Percentiles rank a stretch among this genome's conserved stretches.
Evolutionary conservation across 345 rosid species (phyloP).

Genomic region (Hirschfeldia incana): DNA sequence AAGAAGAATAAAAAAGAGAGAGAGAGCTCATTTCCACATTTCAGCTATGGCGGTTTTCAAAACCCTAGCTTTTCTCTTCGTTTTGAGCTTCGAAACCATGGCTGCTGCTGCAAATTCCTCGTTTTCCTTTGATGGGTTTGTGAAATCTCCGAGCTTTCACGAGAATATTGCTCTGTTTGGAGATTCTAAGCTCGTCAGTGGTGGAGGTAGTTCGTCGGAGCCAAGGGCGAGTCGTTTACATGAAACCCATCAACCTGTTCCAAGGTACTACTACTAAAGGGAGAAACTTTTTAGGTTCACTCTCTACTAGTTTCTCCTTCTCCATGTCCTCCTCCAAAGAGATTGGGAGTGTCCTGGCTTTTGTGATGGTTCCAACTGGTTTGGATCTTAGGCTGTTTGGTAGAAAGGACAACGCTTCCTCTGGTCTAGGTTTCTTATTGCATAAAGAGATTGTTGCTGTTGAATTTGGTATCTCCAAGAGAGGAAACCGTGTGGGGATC

Average conservation of each 20-base stretch:
- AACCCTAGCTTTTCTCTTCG: slow-evolving; percentile 36
- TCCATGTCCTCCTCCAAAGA: slow-evolving; percentile 56
- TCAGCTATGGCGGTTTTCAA: slow-evolving; percentile 41
- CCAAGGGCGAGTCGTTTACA: slow-evolving; percentile 60
- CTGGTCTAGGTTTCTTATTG: slow-evolving; percentile 34
- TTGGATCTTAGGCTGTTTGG: slow-evolving; percentile 46
- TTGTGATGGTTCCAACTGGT: slow-evolving; percentile 61
- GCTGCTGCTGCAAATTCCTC: slow-evolving; percentile 46
- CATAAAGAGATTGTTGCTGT: slow-evolving; percentile 26
- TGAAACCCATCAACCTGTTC: slow-evolving; percentile 67
- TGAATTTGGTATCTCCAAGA: slow-evolving; percentile 63
- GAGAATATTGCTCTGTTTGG: slow-evolving; percentile 55
- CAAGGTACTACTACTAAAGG: slow-evolving; percentile 51
- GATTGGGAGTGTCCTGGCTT: slow-evolving; percentile 59
- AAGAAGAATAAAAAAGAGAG: background rate
- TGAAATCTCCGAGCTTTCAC: slow-evolving; percentile 53
- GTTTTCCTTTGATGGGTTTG: slow-evolving; percentile 58
- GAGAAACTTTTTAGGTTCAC: slow-evolving; percentile 51
- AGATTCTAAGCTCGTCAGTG: slow-evolving; percentile 56
- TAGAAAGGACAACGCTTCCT: slow-evolving; percentile 36
- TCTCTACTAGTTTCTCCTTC: slow-evolving; percentile 71
- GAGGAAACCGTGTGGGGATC: slow-evolving; percentile 57
- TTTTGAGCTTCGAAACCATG: slow-evolving; percentile 41
- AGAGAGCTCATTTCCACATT: slow-evolving; percentile 22
- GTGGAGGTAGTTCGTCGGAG: slow-evolving; percentile 47